phyloP scores from a whole-genome alignment of 1,139 yeast species.

The Blastobotrys indianensis region DNA sequence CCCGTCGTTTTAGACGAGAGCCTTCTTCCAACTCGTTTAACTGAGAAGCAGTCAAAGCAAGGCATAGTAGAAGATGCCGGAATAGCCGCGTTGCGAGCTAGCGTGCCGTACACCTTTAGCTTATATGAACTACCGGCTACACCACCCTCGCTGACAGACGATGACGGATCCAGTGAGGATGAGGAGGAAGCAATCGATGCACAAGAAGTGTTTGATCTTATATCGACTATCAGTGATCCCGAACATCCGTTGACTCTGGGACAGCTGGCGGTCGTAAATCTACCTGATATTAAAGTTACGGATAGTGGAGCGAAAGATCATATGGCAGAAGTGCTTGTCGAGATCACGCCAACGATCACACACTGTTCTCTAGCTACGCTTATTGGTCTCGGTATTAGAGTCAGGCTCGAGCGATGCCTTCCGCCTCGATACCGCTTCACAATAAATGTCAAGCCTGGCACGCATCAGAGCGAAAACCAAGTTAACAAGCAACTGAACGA shows the following conservation, averaged over 20 bases:
- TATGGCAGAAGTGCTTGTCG: constrained; percentile 71
- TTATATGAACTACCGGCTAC: neutral
- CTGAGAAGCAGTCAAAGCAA: constrained; percentile 15
- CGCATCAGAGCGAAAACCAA: constrained; percentile 93
- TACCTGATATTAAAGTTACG: constrained; percentile 67
- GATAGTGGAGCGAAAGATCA: constrained; percentile 48
- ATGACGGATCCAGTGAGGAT: constrained; percentile 14
- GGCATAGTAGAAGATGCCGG: constrained; percentile 16
- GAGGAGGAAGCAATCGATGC: constrained; percentile 64
- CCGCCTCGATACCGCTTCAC: constrained; percentile 80
- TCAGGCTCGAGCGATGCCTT: constrained; percentile 79
- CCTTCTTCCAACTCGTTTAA: constrained; percentile 64
- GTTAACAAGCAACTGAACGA: constrained; percentile 96
- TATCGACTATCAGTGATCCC: constrained; percentile 89
- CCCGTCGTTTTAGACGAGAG: constrained; percentile 78
- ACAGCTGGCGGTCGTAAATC: constrained; percentile 87
- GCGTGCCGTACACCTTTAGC: constrained; percentile 12
- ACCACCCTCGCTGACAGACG: constrained; percentile 6
- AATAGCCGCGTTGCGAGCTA: constrained; percentile 6
- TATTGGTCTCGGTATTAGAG: constrained; percentile 91
- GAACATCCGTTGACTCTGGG: constrained; percentile 96
- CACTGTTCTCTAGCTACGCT: constrained; percentile 95
- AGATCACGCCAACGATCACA: constrained; percentile 94
- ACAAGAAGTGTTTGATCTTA: constrained; percentile 66
- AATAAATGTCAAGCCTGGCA: constrained; percentile 78